Conservation (phyloP, 2,329 filamentous ascomycete genomes). For the Neofusicoccum laricinum region DNA sequence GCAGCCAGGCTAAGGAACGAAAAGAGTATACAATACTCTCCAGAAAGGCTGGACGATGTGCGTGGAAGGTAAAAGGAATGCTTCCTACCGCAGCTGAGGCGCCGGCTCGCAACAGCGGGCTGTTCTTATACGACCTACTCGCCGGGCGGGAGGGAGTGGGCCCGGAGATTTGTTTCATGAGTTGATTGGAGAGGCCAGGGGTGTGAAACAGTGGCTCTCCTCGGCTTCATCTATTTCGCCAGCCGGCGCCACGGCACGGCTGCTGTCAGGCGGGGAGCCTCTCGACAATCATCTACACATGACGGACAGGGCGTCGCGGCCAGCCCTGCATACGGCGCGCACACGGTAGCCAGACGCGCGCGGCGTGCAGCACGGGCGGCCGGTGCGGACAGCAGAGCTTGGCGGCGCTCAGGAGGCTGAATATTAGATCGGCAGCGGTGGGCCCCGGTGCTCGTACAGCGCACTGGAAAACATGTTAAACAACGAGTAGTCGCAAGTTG, state of each 20-base stretch:
- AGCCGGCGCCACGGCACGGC: background rate
- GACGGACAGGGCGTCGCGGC: background rate
- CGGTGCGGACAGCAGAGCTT: background rate
- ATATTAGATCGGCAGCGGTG: background rate
- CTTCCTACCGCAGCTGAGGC: background rate
- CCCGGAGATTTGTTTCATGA: slow-evolving; percentile 10
- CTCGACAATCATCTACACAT: background rate
- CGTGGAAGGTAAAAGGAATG: background rate
- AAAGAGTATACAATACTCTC: slow-evolving; percentile 12
- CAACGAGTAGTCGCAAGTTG: background rate
- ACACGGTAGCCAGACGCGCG: background rate
- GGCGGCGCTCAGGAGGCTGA: background rate
- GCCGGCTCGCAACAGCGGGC: background rate
- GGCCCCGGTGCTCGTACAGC: background rate
- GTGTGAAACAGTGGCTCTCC: slow-evolving; percentile 3
- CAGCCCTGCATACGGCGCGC: background rate
- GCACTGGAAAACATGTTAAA: too few relatives aligned
- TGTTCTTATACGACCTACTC: slow-evolving; percentile 1
- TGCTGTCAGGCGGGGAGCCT: background rate
- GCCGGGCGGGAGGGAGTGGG: background rate
- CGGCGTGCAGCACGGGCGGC: background rate
- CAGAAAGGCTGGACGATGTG: background rate
- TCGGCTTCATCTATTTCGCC: slow-evolving; percentile 7
- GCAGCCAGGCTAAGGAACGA: slow-evolving; percentile 9
- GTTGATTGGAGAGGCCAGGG: background rate